These are phyloP conservation scores for Phycomyces blakesleeanus DNA, from an alignment of 192 early-diverging fungal species.

Conservation along the genomic window DNA sequence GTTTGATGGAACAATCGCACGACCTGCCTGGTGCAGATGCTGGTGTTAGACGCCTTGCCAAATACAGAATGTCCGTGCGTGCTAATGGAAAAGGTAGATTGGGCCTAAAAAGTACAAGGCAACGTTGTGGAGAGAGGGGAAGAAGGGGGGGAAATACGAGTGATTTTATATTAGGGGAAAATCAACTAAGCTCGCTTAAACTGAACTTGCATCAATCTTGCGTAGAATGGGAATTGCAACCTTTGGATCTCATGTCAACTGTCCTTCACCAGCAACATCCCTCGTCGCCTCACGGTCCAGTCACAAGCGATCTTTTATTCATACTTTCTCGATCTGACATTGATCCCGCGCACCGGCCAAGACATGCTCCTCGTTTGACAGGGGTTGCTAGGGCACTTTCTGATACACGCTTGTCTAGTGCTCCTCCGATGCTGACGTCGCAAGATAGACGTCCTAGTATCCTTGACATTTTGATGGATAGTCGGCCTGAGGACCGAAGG, in stretches of 20 bases:
- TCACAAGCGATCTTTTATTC: conserved; percentile 25
- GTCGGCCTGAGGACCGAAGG: conserved; percentile 4
- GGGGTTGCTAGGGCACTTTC: neutral
- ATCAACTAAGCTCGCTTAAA: no score
- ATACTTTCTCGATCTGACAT: conserved; percentile 7
- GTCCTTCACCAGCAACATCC: conserved; percentile 14
- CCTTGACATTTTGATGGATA: conserved; percentile 26
- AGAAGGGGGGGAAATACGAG: neutral
- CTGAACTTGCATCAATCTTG: no score
- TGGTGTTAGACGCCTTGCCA: neutral
- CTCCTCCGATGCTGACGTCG: neutral
- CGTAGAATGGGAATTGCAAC: conserved; percentile 13
- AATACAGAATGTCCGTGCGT: conserved; percentile 18
- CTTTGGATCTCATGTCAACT: conserved; percentile 16
- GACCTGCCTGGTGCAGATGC: neutral
- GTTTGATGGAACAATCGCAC: neutral
- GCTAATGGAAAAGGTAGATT: conserved; percentile 12
- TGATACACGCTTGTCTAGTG: neutral
- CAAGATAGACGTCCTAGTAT: conserved; percentile 22
- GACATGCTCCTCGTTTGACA: conserved; percentile 1
- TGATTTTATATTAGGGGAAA: no score
- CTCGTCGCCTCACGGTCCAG: conserved; percentile 4
- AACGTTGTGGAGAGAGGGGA: neutral
- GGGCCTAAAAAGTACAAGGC: no score
- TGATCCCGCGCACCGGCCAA: conserved; percentile 1